phyloP scores from a whole-genome alignment of 2,329 filamentous ascomycete species.

The Phaeosphaeria sp. region DNA sequence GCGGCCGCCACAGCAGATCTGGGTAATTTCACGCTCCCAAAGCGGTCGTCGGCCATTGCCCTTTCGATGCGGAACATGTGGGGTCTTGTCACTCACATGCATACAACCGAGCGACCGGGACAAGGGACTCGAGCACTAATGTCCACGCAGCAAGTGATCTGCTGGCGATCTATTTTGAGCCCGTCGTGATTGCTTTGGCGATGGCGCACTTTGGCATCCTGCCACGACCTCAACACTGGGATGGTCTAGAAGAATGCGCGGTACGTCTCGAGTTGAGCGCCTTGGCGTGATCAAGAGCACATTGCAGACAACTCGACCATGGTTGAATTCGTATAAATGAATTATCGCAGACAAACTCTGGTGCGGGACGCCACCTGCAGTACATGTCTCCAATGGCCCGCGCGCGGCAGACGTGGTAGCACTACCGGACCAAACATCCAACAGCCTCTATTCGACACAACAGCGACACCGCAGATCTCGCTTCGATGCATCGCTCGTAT shows the following conservation, averaged over 20 bases:
- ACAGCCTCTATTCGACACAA: not conserved
- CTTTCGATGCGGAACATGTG: slow-evolving; percentile 30
- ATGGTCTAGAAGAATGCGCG: not conserved
- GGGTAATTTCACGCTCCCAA: slow-evolving; percentile 27
- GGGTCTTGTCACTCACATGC: slow-evolving; percentile 27
- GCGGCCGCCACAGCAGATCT: slow-evolving; percentile 16
- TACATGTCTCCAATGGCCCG: not conserved
- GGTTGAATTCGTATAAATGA: not conserved
- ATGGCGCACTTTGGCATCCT: not conserved
- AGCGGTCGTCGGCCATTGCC: slow-evolving; percentile 17
- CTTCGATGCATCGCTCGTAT: too few relatives aligned
- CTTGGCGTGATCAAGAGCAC: not conserved
- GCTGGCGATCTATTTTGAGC: slow-evolving; percentile 25
- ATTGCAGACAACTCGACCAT: not conserved
- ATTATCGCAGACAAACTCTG: not conserved
- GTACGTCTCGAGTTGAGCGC: not conserved
- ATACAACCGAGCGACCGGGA: slow-evolving; percentile 39
- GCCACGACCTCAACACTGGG: not conserved
- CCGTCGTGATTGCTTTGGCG: not conserved
- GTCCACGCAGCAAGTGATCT: slow-evolving; percentile 26
- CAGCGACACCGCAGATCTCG: not conserved
- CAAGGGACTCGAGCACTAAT: slow-evolving; percentile 5
- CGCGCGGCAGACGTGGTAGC: not conserved
- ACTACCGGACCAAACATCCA: not conserved
- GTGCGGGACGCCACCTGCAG: not conserved